Evolutionary conservation across 2,329 filamentous ascomycete genomes (phyloP).

Genomic region (Podosphaera xanthii): DNA sequence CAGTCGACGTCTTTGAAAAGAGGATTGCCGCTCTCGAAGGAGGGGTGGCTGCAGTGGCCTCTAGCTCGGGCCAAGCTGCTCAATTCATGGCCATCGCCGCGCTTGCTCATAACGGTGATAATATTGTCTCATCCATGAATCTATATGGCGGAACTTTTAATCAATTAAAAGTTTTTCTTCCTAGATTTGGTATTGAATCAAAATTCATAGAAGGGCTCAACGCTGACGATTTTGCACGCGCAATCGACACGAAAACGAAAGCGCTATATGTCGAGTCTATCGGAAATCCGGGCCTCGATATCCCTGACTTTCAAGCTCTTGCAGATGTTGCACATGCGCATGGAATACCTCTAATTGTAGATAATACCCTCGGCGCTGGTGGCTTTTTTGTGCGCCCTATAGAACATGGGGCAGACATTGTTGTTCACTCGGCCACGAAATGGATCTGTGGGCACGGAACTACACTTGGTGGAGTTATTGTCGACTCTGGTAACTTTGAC

Average conservation of each 20-base stretch:
- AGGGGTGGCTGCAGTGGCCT: constrained; percentile 64
- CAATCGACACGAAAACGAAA: constrained; percentile 86
- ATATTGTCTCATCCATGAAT: constrained; percentile 78
- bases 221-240: constrained; percentile 52
- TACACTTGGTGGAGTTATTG: constrained; percentile 65
- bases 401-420: constrained; percentile 56
- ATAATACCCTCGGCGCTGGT: constrained; percentile 89
- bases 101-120: constrained; percentile 73
- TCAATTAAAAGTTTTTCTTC: constrained; percentile 79
- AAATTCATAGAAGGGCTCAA: constrained; percentile 74
- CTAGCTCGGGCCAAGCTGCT: constrained; percentile 69
- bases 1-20: constrained; percentile 90
- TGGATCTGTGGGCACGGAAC: constrained; percentile 95
- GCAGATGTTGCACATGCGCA: constrained; percentile 53
- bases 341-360: constrained; percentile 34
- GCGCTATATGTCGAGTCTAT: constrained; percentile 74
- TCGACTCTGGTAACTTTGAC: constrained; percentile 82
- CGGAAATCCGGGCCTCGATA: constrained; percentile 81
- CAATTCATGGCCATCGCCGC: constrained; percentile 78
- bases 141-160: constrained; percentile 94
- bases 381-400: constrained; percentile 76
- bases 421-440: constrained; percentile 54
- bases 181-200: constrained; percentile 66
- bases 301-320: constrained; percentile 77
- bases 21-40: constrained; percentile 88